A percentile compares a stretch with the other conserved stretches of the same genome.
These are phyloP conservation scores for Extremus antarcticus DNA, from an alignment of 495 filamentous ascomycete species.

Conservation along the genomic window DNA sequence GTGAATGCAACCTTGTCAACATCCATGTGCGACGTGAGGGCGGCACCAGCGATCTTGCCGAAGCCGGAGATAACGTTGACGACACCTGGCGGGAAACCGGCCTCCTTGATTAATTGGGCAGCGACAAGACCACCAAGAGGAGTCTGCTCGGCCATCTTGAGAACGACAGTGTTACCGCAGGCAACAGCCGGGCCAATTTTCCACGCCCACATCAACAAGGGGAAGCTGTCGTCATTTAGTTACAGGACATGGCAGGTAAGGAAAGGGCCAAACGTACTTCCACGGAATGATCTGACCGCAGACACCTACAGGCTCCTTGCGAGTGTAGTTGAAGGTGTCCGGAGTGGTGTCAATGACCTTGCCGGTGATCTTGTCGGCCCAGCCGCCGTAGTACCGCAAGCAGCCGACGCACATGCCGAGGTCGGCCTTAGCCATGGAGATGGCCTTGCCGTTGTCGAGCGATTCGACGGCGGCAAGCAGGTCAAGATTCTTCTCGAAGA, in stretches of 20 bases:
- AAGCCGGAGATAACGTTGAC: slow-evolving; percentile 32
- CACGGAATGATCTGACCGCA: slow-evolving; percentile 2
- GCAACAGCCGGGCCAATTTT: slow-evolving; percentile 40
- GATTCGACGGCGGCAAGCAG: slow-evolving; percentile 74
- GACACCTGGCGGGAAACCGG: slow-evolving; percentile 33
- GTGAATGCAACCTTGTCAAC: slow-evolving; percentile 29
- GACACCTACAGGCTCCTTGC: slow-evolving; percentile 62
- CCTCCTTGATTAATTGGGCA: slow-evolving; percentile 27
- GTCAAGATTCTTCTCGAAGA: slow-evolving; percentile 71
- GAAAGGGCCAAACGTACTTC: too few species aligned
- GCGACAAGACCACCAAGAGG: slow-evolving; percentile 26
- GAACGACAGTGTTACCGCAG: slow-evolving; percentile 35
- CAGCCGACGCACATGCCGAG: slow-evolving; percentile 55
- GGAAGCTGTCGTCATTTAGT: slow-evolving; percentile 17
- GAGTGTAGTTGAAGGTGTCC: slow-evolving; percentile 83
- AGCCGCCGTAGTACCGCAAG: slow-evolving; percentile 46
- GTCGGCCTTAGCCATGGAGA: slow-evolving; percentile 72
- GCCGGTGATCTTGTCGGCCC: slow-evolving; percentile 5
- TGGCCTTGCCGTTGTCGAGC: slow-evolving; percentile 91
- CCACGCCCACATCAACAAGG: slow-evolving; percentile 25
- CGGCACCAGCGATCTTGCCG: slow-evolving; percentile 29
- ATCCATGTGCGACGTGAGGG: slow-evolving; percentile 32
- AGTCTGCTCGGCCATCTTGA: slow-evolving; percentile 34
- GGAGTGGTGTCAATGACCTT: slow-evolving; percentile 81
- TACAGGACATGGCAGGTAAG: too few species aligned